phyloP scores from a whole-genome alignment of 495 filamentous ascomycete species.

The Aspergillus olivimuriae region DNA sequence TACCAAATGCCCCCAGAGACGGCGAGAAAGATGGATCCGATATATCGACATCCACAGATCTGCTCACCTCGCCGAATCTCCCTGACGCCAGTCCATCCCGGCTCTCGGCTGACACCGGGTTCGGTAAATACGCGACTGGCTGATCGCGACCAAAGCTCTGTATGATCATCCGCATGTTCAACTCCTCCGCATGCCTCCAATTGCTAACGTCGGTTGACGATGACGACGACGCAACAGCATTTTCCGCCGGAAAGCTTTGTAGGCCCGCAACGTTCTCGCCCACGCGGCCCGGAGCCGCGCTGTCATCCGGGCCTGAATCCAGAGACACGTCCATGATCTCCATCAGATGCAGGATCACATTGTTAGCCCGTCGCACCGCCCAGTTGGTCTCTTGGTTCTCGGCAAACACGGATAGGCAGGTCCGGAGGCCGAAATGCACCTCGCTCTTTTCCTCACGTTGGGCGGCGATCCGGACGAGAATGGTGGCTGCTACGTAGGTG shows the following conservation, averaged over 20 bases:
- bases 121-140: no score
- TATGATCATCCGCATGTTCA: constrained; percentile 28
- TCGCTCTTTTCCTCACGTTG: constrained; percentile 22
- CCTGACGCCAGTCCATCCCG: no score
- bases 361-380: constrained; percentile 25
- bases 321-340: constrained; percentile 25
- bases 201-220: no score
- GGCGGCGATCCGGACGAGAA: constrained; percentile 30
- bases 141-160: constrained; percentile 27
- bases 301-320: no score
- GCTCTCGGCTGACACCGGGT: no score
- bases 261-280: no score
- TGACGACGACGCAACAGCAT: no score
- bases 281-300: no score
- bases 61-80: background rate
- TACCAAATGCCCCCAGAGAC: background rate
- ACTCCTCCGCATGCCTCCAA: constrained; percentile 16
- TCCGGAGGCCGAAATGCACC: constrained; percentile 20
- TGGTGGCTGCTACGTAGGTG: constrained; percentile 31
- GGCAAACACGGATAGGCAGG: constrained; percentile 22
- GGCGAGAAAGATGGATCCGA: no score
- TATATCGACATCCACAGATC: no score
- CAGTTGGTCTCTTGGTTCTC: constrained; percentile 27
- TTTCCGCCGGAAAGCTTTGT: no score
- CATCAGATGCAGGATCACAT: constrained; percentile 28